Evolutionary conservation across 768 basidiomycete species (phyloP), one percentile per base, ranked within the genome.

Genomic region (Boletus eberwhitei): DNA sequence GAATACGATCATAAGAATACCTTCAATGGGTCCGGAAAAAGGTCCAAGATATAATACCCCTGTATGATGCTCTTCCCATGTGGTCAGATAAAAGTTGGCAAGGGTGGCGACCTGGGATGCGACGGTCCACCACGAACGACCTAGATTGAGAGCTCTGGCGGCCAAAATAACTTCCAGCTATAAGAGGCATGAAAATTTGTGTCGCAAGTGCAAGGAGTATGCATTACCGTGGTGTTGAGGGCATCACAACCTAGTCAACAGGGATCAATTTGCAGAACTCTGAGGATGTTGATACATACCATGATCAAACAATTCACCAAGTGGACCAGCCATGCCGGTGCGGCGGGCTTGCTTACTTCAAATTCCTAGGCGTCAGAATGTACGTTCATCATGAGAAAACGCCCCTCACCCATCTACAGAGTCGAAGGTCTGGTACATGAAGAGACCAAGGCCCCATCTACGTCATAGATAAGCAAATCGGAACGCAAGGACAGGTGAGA

Each of bases 241-340:
- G 95, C 94, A 67, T 96, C 93, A 65, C 90, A 94, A 5, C 90
- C 89, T 91, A 42, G 6, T 43, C 42, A 4, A 17, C 24, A n/a
- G 9, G 13, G 11, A 34, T 58, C 7, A 59, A 22, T 22, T 5
- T 22, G 34, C 7, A 7, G 26, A 32, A 47, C 11, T n/a, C 8
- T 32, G 5, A 24, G 13, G 39, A 48, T 3, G 17, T 31, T 11
- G 35, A 29, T 17, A 63, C 77, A 46, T 61, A 87, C 94, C 96
- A 71, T 98, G 97, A 67, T 99, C 97, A 70, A 99, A 99, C 86
- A 98, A 87, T 71, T 99, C 91, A 17, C 97, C 97, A 32, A 98
- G 74, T 24, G 96, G 96, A 5, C 97, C 92, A n/a, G 93, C 89
- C 91, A 97, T 98, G 2, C 93, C 93, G 1, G 94, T 96, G 48